Base-by-base conservation (phyloP, 257 asterid species). In the Solanum pinnatisectum region DNA sequence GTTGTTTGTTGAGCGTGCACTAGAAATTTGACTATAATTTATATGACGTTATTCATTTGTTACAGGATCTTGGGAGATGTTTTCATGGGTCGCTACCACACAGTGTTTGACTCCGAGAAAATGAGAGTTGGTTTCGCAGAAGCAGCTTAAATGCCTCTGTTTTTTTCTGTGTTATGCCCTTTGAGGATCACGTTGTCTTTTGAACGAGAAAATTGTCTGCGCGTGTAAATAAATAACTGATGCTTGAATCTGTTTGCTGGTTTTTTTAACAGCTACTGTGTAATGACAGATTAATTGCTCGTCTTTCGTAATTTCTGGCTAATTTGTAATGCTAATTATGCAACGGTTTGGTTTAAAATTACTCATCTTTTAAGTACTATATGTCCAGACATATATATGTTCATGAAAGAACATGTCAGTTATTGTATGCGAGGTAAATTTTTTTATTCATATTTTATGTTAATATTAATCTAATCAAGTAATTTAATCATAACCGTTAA, bases 11-110 rank as follows among this genome's bases (percentile, higher is more conserved):
- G 10, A 27, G 40, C 11, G 23, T 15, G 3, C 37, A 18, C 63
- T 40, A 78, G n/a, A 25, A 44, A 27, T 27, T 79, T 79, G 39
- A 79, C 65, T 79, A 79, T 25, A 27, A 79, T 27, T 27, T 81
- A 2, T 46, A 27, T 30, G 40, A 46, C 3, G 27, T 46, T 44
- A 10, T 81, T 81, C 77, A 39, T 18, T 46, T 68, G 78, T 78
- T 91, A 87, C 95, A 95, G 98, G 98, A 92, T 95, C 81, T 88
- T 95, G 88, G 98, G 98, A 30, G 98, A 95, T 88, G 94, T 95
- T 90, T 95, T 95, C 90, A 94, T 94, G 97, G 98, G 98, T 5
- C 93, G 70, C 40, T 95, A 94, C 87, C 98, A 95, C 90, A 94
- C 96, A 0, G 96, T 95, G 87, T 95, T 95, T 37, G 98, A 95